A percentile compares a stretch with the other conserved stretches of the same genome.
These are phyloP conservation scores for Aplosporella prunicola DNA, from an alignment of 2,329 filamentous ascomycete species.

Conservation along the genomic window DNA sequence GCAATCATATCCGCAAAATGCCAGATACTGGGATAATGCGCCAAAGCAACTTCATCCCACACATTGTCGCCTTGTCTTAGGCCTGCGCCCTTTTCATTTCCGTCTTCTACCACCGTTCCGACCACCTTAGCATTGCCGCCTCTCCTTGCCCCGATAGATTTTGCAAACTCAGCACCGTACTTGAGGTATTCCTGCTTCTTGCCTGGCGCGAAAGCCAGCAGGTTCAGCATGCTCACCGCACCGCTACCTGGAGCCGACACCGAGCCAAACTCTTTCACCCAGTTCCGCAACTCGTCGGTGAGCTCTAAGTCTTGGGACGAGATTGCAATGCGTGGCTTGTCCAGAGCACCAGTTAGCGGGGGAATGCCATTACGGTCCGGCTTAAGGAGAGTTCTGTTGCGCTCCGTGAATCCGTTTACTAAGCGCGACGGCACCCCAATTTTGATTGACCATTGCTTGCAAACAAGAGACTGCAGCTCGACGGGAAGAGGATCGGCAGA, in stretches of 20 bases:
- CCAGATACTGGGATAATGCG: constrained; percentile 52
- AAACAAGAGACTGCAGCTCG: constrained; percentile 12
- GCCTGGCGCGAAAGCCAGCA: constrained; percentile 47
- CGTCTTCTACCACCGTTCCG: constrained; percentile 42
- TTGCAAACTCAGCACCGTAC: constrained; percentile 47
- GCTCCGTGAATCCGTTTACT: constrained; percentile 26
- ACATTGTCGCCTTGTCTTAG: constrained; percentile 16
- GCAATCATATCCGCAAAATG: constrained; percentile 55
- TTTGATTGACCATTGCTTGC: constrained; percentile 24
- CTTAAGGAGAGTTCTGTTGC: constrained; percentile 31
- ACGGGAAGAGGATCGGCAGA: constrained; percentile 19
- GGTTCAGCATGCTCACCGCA: constrained; percentile 55
- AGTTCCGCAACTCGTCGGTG: constrained; percentile 40
- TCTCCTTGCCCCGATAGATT: constrained; percentile 41
- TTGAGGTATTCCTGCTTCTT: constrained; percentile 46
- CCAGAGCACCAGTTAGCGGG: constrained; percentile 24
- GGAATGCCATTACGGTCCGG: constrained; percentile 27
- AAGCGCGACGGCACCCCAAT: constrained; percentile 38
- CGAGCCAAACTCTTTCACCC: constrained; percentile 34
- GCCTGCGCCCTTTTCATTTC: constrained; percentile 14
- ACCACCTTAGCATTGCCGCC: constrained; percentile 55
- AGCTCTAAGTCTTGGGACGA: constrained; percentile 46
- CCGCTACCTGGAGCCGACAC: constrained; percentile 21
- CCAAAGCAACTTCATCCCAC: constrained; percentile 57
- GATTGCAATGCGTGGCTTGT: constrained; percentile 22